Conservation (phyloP, 2,329 filamentous ascomycete species). For the Xylariaceae sp. region DNA sequence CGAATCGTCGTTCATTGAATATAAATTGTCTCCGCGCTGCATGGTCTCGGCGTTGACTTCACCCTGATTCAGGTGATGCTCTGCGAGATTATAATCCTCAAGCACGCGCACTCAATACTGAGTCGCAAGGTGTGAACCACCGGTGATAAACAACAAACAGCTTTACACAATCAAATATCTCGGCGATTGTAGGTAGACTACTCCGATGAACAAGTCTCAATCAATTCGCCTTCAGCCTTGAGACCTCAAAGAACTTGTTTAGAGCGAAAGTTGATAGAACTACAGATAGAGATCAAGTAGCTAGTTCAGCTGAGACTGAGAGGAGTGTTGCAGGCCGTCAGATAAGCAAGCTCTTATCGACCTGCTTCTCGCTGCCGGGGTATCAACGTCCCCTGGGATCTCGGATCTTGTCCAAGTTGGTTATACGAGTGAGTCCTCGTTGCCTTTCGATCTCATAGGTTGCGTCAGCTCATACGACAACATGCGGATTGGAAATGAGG, state of each 20-base stretch:
- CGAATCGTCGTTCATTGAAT: constrained; percentile 37
- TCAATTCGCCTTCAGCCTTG: not conserved
- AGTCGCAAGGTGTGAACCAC: no score
- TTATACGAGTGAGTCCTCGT: not conserved
- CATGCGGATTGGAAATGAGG: not conserved
- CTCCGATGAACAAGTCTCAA: not conserved
- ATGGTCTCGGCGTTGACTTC: constrained; percentile 36
- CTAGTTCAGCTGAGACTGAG: no score
- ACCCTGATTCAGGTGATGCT: constrained; percentile 16
- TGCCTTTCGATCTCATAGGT: not conserved
- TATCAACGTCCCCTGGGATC: no score
- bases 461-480: no score
- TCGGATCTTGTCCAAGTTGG: no score
- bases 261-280: no score
- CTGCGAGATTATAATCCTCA: not conserved
- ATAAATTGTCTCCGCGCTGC: constrained; percentile 49
- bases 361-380: no score
- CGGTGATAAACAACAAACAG: not conserved
- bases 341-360: no score
- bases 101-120: no score
- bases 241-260: no score
- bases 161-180: not conserved
- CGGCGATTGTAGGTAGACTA: not conserved
- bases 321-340: no score
- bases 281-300: no score